Percentiles rank a stretch among this genome's conserved stretches.
phyloP scores from a whole-genome alignment of 148 eudicot genomes.

The Agrostemma githago region DNA sequence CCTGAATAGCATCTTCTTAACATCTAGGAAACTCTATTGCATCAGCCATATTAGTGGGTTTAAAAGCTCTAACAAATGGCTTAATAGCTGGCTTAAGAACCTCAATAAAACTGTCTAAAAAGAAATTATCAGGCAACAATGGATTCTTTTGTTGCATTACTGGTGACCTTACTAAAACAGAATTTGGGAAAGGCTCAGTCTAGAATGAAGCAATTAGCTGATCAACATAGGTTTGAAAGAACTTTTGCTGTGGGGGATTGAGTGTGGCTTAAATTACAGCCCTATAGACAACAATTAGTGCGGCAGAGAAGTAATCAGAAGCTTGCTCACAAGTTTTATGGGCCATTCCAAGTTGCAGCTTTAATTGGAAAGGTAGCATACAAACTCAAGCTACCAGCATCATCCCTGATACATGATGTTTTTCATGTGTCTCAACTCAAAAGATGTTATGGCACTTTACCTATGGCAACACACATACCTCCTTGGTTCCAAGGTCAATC shows the following conservation, averaged over 20 bases:
- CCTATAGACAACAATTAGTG: neutral
- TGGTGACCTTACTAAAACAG: neutral
- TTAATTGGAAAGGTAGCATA: too few relatives aligned
- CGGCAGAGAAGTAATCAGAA: too few relatives aligned
- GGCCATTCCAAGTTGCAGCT: neutral
- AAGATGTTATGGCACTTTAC: too few relatives aligned
- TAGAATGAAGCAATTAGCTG: neutral
- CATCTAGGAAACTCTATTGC: neutral
- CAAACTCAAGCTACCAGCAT: too few relatives aligned
- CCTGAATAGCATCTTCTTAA: neutral
- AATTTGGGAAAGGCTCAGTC: neutral
- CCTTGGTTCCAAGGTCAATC: too few relatives aligned
- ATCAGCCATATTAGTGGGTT: neutral
- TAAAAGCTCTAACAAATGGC: neutral
- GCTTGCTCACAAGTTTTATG: neutral
- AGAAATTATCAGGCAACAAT: too few relatives aligned
- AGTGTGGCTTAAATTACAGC: neutral
- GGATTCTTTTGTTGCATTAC: too few relatives aligned
- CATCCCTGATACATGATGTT: too few relatives aligned
- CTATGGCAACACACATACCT: too few relatives aligned
- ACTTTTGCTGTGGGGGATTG: neutral
- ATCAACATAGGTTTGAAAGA: neutral
- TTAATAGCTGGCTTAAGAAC: neutral
- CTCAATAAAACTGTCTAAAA: too few relatives aligned
- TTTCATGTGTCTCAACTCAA: too few relatives aligned